Evolutionary conservation across 257 asterid species (phyloP), one percentile per base, ranked within the genome.

Genomic region (Solanum medicagineum): DNA sequence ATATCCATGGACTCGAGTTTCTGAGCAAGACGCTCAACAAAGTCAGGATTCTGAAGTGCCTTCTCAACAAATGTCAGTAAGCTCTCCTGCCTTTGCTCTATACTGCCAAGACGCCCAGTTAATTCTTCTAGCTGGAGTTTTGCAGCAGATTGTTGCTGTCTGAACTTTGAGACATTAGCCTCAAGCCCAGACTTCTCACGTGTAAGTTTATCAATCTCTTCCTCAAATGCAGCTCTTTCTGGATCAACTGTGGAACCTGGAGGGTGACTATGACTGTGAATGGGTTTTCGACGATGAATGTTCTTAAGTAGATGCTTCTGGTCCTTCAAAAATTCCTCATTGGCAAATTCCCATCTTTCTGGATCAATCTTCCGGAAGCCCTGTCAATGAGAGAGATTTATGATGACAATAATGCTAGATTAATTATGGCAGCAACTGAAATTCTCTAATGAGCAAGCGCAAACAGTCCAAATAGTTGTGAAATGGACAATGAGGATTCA

Each of bases 281-380:
- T 94, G 55, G 99, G 99, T 89, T 96, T 96, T 86, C 98, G 89
- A 47, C 98, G 97, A 85, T 95, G 93, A 84, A 96, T 94, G 81
- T 93, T 94, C 93, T 93, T 95, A 10, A 96, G 98, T 57, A 91
- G 95, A 90, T 94, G 98, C 88, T 95, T 94, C 82, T 95, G 93
- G 88, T 93, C 99, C 91, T 95, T 93, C 87, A 93, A 81, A 89
- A 96, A 96, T 12, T 92, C 99, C 36, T 96, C 99, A 83, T 96
- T 95, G 19, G 97, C 95, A 83, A 96, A 96, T 87, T 94, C 98
- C 98, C 98, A 95, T 90, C 87, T 96, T 91, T 96, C 99, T 12
- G 99, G 94, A 88, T 96, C 99, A 85, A 94, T 92, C 92, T 96
- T 96, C 89, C 97, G 89, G 85, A 96, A 96, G 80, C 99, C 99